Base-by-base conservation (phyloP, 495 filamentous ascomycete species). In the Hyaloscypha bicolor region DNA sequence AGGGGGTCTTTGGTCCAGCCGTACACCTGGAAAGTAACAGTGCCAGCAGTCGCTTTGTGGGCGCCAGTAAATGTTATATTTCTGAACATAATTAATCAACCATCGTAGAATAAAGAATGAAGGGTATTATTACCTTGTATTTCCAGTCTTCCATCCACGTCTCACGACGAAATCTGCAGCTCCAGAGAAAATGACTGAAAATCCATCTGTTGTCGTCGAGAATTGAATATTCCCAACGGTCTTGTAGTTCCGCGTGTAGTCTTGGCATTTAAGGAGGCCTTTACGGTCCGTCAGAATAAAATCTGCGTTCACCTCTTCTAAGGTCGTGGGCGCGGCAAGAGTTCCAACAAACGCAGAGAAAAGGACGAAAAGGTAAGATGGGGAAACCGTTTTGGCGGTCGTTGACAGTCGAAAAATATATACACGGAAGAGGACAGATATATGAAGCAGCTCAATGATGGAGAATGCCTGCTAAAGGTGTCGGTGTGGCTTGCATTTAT, bases 1-100 rank as follows among this genome's bases (percentile, higher is more conserved):
- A 86, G 82, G 16, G 86, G 85, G 77, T 79, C 81, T 9, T 65
- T 71, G 31, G 83, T 84, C 86, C 86, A 88, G 62, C 86, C 86
- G 77, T 88, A 87, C 60, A 87, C 76, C 63, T 83, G 76, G 30
- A 87, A 80, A 74, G 85, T 82, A 60, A 71, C 73, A 76, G 81
- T 82, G 57, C 76, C 79, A 29, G 52, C 35, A 65, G 71, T 80
- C 21, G 77, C 75, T 32, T 78, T 79, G 78, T 79, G 82, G 55
- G 78, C 80, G 29, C 81, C 81, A 70, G 73, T 79, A 79, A 83
- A 86, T 53, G 67, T 71, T 72, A 78, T 73, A 33, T 60, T 60
- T 56, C 63, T 70, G 32, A 42, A 48, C 35, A 14, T 60, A 59
- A 9, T 59, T 14, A 33, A 37, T 21, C 14, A 63, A 32, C 19